A percentile compares a stretch with the other conserved stretches of the same genome.
phyloP scores from a whole-genome alignment of 768 basidiomycete species.

The Russula emetica region DNA sequence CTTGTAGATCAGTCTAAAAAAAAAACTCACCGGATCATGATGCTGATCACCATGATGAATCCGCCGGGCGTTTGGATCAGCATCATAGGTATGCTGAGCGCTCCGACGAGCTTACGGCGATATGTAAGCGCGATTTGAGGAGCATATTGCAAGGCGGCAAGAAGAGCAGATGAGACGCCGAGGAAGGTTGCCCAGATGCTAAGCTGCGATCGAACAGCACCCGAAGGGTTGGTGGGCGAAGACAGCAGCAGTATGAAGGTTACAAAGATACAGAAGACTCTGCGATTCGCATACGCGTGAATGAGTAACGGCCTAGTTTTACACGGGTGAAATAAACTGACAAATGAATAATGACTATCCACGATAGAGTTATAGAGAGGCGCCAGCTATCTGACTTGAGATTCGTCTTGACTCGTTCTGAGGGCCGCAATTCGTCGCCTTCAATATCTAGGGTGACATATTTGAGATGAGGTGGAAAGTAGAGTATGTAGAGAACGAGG shows the following conservation, averaged over 20 bases:
- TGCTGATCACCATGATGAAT: constrained; percentile 78
- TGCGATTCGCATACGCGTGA: constrained; percentile 32
- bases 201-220: constrained; percentile 38
- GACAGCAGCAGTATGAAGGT: constrained; percentile 59
- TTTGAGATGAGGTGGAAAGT: constrained; percentile 85
- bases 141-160: constrained; percentile 81
- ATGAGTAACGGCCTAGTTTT: constrained; percentile 4
- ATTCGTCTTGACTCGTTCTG: constrained; percentile 44
- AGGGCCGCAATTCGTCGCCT: constrained; percentile 41
- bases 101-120: constrained; percentile 75
- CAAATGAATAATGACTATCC: constrained; percentile 71
- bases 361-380: constrained; percentile 69
- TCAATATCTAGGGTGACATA: constrained; percentile 48
- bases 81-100: constrained; percentile 95
- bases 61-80: constrained; percentile 89
- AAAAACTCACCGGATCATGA: constrained; percentile 55
- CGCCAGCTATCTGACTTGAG: constrained; percentile 68
- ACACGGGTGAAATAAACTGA: constrained; percentile 38
- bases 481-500: constrained; percentile 84
- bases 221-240: constrained; percentile 38
- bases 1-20: constrained; percentile 9
- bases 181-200: constrained; percentile 79
- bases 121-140: constrained; percentile 86
- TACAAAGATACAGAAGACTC: constrained; percentile 52
- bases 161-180: constrained; percentile 71